Conservation (phyloP, 371 early-diverging fungal species). For the Mortierella sp. region DNA sequence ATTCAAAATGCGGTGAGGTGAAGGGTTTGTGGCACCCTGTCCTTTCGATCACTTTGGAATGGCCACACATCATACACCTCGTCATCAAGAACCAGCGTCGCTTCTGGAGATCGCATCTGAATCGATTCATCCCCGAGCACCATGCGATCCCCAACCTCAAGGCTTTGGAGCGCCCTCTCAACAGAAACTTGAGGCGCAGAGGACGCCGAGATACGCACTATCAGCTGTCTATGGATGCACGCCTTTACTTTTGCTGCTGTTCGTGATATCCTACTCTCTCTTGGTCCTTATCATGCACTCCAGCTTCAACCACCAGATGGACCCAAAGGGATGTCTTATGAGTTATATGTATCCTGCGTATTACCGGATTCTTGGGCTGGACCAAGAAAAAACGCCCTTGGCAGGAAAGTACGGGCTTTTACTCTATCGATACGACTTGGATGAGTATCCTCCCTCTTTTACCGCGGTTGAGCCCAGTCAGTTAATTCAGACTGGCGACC, state of each 20-base stretch:
- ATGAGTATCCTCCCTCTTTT: conserved; percentile 40
- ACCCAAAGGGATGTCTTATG: conserved; percentile 78
- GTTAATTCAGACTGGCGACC: conserved; percentile 5
- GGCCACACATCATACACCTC: too few relatives aligned
- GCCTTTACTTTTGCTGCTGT: not conserved
- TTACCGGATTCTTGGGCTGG: conserved; percentile 70
- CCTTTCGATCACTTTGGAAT: not conserved
- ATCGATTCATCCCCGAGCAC: too few relatives aligned
- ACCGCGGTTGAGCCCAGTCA: not conserved
- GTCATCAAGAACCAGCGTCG: too few relatives aligned
- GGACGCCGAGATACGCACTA: not conserved
- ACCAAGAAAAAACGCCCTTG: conserved; percentile 72
- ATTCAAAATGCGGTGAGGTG: too few relatives aligned
- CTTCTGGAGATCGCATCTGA: too few relatives aligned
- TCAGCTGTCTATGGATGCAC: conserved; percentile 10
- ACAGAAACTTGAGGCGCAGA: not conserved
- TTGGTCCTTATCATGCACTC: conserved; percentile 56
- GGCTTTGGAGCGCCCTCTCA: too few relatives aligned
- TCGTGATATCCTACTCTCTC: conserved; percentile 14
- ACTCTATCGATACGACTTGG: conserved; percentile 81
- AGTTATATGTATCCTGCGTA: conserved; percentile 86
- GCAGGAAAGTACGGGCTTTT: conserved; percentile 83
- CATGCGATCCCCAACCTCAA: too few relatives aligned
- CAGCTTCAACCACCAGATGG: conserved; percentile 70
- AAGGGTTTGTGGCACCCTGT: not conserved